Conservation (phyloP, 2,329 filamentous ascomycete species). For the Ophiostoma sp. region DNA sequence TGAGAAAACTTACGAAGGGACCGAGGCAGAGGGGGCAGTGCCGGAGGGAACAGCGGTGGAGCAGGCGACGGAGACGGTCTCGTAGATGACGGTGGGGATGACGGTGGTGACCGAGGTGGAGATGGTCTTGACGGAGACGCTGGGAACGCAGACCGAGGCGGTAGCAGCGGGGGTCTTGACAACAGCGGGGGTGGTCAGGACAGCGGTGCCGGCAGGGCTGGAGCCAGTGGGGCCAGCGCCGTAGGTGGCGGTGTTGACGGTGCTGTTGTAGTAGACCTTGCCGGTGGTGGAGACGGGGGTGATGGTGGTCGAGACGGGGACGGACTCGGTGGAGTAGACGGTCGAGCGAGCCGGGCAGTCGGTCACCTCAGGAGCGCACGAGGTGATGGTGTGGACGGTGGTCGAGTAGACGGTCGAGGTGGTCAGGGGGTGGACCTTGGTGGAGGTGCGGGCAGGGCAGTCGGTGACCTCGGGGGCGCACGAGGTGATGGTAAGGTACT, state of each 20-base stretch:
- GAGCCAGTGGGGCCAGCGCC: slow-evolving; percentile 10
- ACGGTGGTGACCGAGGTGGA: slow-evolving; percentile 54
- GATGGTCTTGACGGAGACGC: slow-evolving; percentile 46
- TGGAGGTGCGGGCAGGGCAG: slow-evolving; percentile 40
- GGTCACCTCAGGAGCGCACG: slow-evolving; percentile 55
- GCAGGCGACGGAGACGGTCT: slow-evolving; percentile 43
- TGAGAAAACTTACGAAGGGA: slow-evolving; percentile 33
- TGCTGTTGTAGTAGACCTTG: slow-evolving; percentile 27
- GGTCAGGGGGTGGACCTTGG: slow-evolving; percentile 35
- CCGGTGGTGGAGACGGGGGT: slow-evolving; percentile 33
- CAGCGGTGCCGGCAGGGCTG: slow-evolving; percentile 30
- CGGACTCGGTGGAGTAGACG: slow-evolving; percentile 37
- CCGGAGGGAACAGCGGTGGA: slow-evolving; percentile 28
- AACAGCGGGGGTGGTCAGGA: slow-evolving; percentile 33
- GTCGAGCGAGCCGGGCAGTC: slow-evolving; percentile 50
- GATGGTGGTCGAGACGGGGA: slow-evolving; percentile 44
- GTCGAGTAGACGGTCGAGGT: slow-evolving; percentile 50
- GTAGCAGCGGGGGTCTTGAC: slow-evolving; percentile 19
- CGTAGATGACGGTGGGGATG: slow-evolving; percentile 51
- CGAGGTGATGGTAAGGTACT: slow-evolving; percentile 57
- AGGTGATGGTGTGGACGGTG: slow-evolving; percentile 56
- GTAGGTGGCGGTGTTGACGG: slow-evolving; percentile 14
- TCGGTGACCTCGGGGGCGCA: slow-evolving; percentile 50
- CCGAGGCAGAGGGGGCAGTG: slow-evolving; percentile 32
- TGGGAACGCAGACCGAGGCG: slow-evolving; percentile 30